Percentiles rank a stretch among this genome's conserved stretches.
Evolutionary conservation across 192 early-diverging fungal species (phyloP).

Genomic region (Gaertneriomyces sp.): DNA sequence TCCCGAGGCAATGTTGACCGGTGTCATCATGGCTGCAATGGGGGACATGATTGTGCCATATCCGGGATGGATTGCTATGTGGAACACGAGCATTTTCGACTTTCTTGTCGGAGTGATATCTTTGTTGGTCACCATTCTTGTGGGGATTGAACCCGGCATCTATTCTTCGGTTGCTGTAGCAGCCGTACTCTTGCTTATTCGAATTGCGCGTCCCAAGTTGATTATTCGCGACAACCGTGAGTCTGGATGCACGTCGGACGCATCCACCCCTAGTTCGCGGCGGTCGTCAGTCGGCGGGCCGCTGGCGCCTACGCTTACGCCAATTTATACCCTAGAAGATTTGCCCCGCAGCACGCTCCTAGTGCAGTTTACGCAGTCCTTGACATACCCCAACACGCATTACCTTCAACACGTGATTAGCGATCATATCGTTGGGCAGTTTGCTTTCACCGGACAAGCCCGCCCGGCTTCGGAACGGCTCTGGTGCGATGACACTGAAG

Average conservation of each 20-base stretch:
- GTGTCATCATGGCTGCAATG: conserved; percentile 85
- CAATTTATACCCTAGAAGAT: conserved; percentile 60
- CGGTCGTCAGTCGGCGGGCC: conserved; percentile 7
- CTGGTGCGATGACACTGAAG: conserved; percentile 43
- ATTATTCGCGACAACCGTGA: conserved; percentile 29
- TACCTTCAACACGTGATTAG: conserved; percentile 44
- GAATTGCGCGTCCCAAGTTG: conserved; percentile 69
- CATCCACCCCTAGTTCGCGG: neutral
- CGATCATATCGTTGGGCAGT: conserved; percentile 19
- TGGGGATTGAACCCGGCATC: conserved; percentile 74
- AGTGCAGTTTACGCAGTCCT: conserved; percentile 32
- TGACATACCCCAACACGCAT: conserved; percentile 68
- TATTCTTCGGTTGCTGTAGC: conserved; percentile 73
- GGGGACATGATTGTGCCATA: conserved; percentile 70
- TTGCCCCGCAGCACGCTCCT: no score
- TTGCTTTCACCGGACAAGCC: conserved; percentile 26
- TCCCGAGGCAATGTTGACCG: conserved; percentile 71
- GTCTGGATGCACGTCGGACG: neutral
- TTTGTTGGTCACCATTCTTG: conserved; percentile 60
- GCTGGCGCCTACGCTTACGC: neutral
- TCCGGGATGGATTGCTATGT: conserved; percentile 56
- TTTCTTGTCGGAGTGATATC: conserved; percentile 49
- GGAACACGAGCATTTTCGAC: conserved; percentile 56
- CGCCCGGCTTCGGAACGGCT: conserved; percentile 13
- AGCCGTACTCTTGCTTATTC: conserved; percentile 69